These are phyloP conservation scores for Solanum rostratum DNA, from an alignment of 257 asterid genomes.

Conservation along the genomic window DNA sequence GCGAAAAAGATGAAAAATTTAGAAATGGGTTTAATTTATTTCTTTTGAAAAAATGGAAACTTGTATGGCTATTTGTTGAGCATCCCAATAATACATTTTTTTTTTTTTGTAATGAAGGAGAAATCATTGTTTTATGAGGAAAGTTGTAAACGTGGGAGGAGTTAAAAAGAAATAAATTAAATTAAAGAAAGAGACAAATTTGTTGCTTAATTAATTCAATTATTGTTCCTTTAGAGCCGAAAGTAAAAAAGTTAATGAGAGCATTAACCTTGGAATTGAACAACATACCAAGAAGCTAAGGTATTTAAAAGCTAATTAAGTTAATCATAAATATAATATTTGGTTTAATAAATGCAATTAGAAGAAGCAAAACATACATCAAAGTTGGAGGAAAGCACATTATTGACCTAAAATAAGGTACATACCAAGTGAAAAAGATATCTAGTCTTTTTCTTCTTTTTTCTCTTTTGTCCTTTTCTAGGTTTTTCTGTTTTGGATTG, in stretches of 20 bases:
- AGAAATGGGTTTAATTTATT: too few relatives aligned
- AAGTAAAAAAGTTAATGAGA: slow-evolving; percentile 11
- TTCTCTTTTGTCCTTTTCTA: neutral
- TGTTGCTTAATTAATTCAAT: neutral
- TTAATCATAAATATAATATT: neutral
- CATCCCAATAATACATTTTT: neutral
- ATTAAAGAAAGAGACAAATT: neutral
- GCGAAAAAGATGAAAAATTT: too few relatives aligned
- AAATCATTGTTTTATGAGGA: neutral
- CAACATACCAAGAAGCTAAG: slow-evolving; percentile 18
- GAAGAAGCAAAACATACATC: slow-evolving; percentile 16
- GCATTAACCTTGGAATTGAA: slow-evolving; percentile 10
- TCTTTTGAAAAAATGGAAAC: neutral
- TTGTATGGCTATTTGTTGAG: neutral
- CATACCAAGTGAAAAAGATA: neutral
- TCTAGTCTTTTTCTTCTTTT: neutral
- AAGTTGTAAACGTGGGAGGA: neutral
- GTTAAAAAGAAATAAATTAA: neutral
- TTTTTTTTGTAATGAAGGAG: too few relatives aligned
- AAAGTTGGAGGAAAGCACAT: neutral
- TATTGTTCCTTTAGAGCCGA: slow-evolving; percentile 25
- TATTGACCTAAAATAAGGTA: neutral
- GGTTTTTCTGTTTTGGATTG: neutral
- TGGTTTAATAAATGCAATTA: slow-evolving; percentile 15
- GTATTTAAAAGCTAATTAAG: neutral